phyloP scores from a whole-genome alignment of 2,329 filamentous ascomycete species.

The Catunica adiposa region DNA sequence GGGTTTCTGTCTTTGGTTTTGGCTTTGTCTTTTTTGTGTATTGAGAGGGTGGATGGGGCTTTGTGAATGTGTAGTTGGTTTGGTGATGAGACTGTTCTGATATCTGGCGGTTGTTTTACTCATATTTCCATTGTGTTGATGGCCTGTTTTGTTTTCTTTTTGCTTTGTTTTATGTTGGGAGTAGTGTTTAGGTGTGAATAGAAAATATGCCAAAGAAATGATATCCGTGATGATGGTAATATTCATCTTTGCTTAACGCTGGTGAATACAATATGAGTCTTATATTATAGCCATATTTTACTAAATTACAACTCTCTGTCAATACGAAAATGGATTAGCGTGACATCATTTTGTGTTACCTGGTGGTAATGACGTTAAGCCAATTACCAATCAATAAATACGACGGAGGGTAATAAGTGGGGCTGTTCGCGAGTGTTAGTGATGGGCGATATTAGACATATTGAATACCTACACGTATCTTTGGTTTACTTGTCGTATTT shows the following conservation, averaged over 20 bases:
- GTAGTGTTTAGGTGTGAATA: background rate
- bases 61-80: background rate
- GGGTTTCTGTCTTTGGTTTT: too few relatives aligned
- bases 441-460: background rate
- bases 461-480: too few relatives aligned
- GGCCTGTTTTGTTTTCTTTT: background rate
- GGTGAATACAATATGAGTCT: too few relatives aligned
- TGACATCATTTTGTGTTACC: background rate
- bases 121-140: background rate
- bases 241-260: too few relatives aligned
- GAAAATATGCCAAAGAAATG: background rate
- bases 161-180: background rate
- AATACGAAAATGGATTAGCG: background rate
- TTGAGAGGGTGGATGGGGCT: too few relatives aligned
- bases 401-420: background rate
- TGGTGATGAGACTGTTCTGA: background rate
- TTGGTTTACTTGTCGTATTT: too few relatives aligned
- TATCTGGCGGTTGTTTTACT: background rate
- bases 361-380: background rate
- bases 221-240: too few relatives aligned
- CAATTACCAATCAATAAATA: background rate
- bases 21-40: too few relatives aligned
- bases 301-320: background rate
- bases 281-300: too few relatives aligned
- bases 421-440: background rate